Percentiles rank a stretch among this genome's conserved stretches.
Conservation (phyloP, 2,329 filamentous ascomycete genomes). For the Neoascochyta sp. region DNA sequence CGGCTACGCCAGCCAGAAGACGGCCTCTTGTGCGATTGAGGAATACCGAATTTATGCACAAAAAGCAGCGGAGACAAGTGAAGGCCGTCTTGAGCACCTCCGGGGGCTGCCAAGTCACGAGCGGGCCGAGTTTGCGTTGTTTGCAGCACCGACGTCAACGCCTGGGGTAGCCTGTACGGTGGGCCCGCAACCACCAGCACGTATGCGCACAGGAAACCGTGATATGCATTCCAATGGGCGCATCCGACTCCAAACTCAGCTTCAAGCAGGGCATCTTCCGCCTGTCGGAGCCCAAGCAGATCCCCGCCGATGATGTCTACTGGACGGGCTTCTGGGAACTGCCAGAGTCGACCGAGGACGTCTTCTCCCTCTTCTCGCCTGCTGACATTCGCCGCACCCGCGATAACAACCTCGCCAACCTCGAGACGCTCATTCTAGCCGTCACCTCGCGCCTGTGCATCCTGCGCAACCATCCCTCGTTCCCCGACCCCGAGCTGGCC, state of each 20-base stretch:
- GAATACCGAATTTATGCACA: too few relatives aligned
- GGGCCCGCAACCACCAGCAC: constrained; percentile 5
- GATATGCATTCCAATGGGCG: constrained; percentile 67
- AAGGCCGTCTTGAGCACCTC: too few relatives aligned
- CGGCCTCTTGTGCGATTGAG: too few relatives aligned
- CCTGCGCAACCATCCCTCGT: constrained; percentile 83
- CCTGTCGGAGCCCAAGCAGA: constrained; percentile 85
- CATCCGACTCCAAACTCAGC: constrained; percentile 96
- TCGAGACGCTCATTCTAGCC: constrained; percentile 83
- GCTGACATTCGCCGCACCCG: constrained; percentile 75
- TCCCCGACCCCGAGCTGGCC: constrained; percentile 80
- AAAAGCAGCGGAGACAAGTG: too few relatives aligned
- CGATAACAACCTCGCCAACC: constrained; percentile 78
- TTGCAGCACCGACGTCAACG: constrained; percentile 21
- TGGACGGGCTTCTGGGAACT: constrained; percentile 98
- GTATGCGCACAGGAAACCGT: constrained; percentile 22
- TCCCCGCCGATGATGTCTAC: constrained; percentile 82
- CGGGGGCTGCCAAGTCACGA: too few relatives aligned
- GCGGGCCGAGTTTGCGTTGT: constrained; percentile 21
- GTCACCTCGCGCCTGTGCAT: constrained; percentile 78
- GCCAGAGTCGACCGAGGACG: constrained; percentile 89
- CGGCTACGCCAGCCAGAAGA: too few relatives aligned
- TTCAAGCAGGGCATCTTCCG: constrained; percentile 99
- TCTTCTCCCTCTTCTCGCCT: constrained; percentile 92
- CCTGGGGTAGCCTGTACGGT: constrained; percentile 1